phyloP scores from a whole-genome alignment of 352 stramenopile genomes.

The Globisporangium apiculatum region DNA sequence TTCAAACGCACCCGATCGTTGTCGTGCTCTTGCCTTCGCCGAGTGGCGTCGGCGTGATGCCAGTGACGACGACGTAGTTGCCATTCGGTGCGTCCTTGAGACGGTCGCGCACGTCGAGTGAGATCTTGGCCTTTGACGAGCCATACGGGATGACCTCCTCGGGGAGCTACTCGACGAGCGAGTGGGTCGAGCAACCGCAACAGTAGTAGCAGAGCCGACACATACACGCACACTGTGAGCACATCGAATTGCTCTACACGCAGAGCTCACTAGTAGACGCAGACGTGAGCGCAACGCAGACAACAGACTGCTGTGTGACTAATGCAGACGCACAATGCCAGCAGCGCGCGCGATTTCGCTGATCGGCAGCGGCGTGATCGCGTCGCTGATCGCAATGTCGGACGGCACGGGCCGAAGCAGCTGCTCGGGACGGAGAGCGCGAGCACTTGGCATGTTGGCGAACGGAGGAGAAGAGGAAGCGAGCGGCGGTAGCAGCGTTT shows the following conservation, averaged over 20 bases:
- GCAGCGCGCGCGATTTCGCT: constrained; percentile 46
- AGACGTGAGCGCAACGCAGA: background rate
- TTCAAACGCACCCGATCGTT: constrained; percentile 85
- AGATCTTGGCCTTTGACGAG: constrained; percentile 90
- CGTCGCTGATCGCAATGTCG: constrained; percentile 80
- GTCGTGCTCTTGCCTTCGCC: constrained; percentile 99
- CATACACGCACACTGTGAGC: background rate
- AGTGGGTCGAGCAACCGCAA: constrained; percentile 6
- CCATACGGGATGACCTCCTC: constrained; percentile 89
- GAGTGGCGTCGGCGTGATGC: constrained; percentile 97
- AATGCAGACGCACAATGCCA: constrained; percentile 48
- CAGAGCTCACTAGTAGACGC: no score
- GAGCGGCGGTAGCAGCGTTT: no score
- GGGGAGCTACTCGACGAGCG: constrained; percentile 30
- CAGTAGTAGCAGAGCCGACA: background rate
- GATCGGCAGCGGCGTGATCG: constrained; percentile 62
- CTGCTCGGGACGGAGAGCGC: constrained; percentile 48
- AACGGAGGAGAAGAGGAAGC: no score
- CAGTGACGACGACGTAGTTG: constrained; percentile 97
- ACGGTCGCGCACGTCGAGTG: constrained; percentile 84
- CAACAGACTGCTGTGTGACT: background rate
- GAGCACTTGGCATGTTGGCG: constrained; percentile 15
- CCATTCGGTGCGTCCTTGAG: constrained; percentile 84
- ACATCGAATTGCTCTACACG: no score
- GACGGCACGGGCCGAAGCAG: constrained; percentile 65